These are phyloP conservation scores for Xylaria bambusicola DNA, from an alignment of 495 filamentous ascomycete genomes.

Conservation along the genomic window DNA sequence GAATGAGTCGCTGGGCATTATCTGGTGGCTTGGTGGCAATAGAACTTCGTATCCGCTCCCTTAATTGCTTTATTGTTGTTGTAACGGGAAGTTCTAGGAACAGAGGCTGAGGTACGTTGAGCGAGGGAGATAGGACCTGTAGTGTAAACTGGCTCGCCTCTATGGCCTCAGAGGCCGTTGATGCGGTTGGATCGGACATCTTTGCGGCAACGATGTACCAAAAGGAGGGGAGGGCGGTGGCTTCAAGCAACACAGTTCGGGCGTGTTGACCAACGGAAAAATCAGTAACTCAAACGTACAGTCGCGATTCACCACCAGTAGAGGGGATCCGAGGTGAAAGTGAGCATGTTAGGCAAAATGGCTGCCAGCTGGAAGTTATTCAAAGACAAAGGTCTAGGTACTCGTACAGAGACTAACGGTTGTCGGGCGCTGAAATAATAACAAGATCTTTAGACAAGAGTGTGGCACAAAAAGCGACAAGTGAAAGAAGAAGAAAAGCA, in stretches of 20 bases:
- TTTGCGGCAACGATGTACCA: conserved; percentile 16
- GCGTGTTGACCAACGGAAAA: not conserved
- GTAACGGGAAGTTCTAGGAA: conserved; percentile 55
- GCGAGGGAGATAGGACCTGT: conserved; percentile 65
- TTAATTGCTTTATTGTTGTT: conserved; percentile 62
- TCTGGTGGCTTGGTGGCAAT: conserved; percentile 56
- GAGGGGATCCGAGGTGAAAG: not conserved
- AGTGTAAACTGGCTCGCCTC: conserved; percentile 50
- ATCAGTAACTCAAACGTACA: too few species aligned
- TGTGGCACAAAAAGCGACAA: not conserved
- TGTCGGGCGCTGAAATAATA: not conserved
- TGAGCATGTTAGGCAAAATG: conserved; percentile 11
- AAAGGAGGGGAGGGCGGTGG: not conserved
- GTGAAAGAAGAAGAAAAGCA: conserved; percentile 14
- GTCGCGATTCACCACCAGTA: conserved; percentile 11
- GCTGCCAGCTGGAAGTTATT: too few species aligned
- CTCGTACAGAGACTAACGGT: not conserved
- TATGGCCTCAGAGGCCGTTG: conserved; percentile 19
- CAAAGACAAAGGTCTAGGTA: not conserved
- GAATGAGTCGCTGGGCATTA: conserved; percentile 65
- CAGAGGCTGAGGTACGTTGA: conserved; percentile 55
- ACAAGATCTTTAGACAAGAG: too few species aligned
- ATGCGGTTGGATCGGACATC: conserved; percentile 25
- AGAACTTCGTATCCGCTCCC: conserved; percentile 57
- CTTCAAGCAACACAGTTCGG: not conserved